Percentiles rank a stretch among this genome's conserved stretches.
phyloP scores from a whole-genome alignment of 2,329 filamentous ascomycete genomes.

The Parascedosporium putredinis region DNA sequence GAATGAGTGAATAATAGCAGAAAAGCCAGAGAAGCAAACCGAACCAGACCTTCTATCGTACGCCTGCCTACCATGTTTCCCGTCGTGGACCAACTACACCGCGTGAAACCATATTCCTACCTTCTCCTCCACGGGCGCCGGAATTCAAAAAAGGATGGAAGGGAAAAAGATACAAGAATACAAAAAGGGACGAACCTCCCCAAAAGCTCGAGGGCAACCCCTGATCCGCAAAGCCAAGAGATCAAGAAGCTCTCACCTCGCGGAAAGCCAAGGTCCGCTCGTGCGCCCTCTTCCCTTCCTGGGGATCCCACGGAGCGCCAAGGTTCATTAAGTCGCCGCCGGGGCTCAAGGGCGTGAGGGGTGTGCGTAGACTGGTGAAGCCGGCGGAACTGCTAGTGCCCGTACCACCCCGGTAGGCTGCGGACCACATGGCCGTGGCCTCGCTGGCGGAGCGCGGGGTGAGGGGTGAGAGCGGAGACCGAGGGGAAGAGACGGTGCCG shows the following conservation, averaged over 20 bases:
- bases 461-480: not conserved
- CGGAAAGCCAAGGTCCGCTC: not conserved
- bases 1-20: no score
- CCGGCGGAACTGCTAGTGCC: not conserved
- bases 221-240: no score
- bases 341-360: slow-evolving; percentile 4
- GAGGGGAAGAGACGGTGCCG: not conserved
- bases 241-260: not conserved
- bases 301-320: not conserved
- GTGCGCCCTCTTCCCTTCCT: not conserved
- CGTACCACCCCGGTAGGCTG: not conserved
- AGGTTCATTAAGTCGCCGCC: not conserved
- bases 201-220: no score
- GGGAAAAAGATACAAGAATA: not conserved
- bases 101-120: no score
- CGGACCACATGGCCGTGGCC: slow-evolving; percentile 2
- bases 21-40: not conserved
- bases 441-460: slow-evolving; percentile 2
- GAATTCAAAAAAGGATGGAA: not conserved
- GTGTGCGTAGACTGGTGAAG: not conserved
- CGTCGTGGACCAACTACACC: no score
- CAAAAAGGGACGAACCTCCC: not conserved
- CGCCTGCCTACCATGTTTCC: not conserved
- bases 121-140: not conserved
- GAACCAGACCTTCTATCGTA: not conserved